A percentile compares a stretch with the other conserved stretches of the same genome.
Conservation (phyloP, 192 early-diverging fungal genomes). For the Entomortierella beljakovae region DNA sequence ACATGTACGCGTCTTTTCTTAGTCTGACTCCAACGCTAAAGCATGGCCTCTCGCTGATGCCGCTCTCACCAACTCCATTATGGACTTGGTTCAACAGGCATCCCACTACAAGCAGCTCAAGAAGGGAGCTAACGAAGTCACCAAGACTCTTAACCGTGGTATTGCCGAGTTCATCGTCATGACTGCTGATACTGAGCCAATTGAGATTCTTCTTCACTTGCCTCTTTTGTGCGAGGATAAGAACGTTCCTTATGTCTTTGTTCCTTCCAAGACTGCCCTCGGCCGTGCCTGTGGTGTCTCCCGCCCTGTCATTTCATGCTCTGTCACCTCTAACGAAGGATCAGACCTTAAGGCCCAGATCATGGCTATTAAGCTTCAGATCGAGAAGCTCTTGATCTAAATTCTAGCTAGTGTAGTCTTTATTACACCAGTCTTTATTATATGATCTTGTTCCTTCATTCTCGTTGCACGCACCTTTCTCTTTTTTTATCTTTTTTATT, state of each 20-base stretch:
- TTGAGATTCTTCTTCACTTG: conserved; percentile 98
- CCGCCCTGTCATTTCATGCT: conserved; percentile 90
- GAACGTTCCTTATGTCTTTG: conserved; percentile 99
- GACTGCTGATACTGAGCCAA: conserved; percentile 97
- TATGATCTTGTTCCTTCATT: not conserved
- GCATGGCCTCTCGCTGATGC: conserved; percentile 95
- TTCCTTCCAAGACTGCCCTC: conserved; percentile 95
- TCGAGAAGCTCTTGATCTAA: conserved; percentile 95
- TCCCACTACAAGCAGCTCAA: conserved; percentile 99
- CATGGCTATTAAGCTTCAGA: conserved; percentile 87
- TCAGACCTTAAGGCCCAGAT: conserved; percentile 96
- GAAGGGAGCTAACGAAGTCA: conserved; percentile 99
- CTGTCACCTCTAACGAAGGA: conserved; percentile 98
- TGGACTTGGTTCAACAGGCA: conserved; percentile 98
- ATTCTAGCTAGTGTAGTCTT: not conserved
- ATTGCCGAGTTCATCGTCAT: conserved; percentile 99
- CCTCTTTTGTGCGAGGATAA: conserved; percentile 99
- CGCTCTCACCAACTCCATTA: conserved; percentile 88
- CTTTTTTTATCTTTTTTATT: no score
- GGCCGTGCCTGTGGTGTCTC: conserved; percentile 98
- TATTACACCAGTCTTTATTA: no score
- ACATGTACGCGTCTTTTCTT: no score
- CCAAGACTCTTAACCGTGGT: conserved; percentile 99
- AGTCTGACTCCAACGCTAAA: conserved; percentile 68
- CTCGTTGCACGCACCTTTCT: no score